Conservation (phyloP, 768 basidiomycete genomes). For the Fomitopsis pulvina region DNA sequence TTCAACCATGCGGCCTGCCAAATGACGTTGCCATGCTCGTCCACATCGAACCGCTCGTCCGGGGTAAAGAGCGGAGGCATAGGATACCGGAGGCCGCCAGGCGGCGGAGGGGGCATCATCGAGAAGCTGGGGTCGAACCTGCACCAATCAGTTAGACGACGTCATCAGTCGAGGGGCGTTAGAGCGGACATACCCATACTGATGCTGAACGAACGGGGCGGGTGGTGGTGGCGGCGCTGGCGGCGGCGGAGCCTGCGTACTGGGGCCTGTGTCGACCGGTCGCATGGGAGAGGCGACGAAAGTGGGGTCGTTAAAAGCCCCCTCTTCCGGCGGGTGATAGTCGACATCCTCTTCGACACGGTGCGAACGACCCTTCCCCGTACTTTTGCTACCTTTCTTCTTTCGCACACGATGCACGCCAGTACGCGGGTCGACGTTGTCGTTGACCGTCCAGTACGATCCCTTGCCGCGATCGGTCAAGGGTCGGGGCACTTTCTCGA, state of each 20-base stretch:
- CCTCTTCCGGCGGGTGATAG: constrained; percentile 41
- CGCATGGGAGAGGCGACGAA: constrained; percentile 50
- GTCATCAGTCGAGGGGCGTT: background rate
- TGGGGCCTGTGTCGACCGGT: constrained; percentile 55
- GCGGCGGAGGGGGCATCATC: constrained; percentile 48
- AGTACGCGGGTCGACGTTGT: constrained; percentile 83
- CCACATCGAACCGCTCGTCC: constrained; percentile 63
- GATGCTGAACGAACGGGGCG: constrained; percentile 19
- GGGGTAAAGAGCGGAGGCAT: constrained; percentile 52
- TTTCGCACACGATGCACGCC: constrained; percentile 86
- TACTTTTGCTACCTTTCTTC: constrained; percentile 65
- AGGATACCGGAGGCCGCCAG: constrained; percentile 51
- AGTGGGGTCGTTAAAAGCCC: constrained; percentile 47
- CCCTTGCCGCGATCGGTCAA: constrained; percentile 88
- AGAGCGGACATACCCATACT: constrained; percentile 2
- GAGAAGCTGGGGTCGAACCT: constrained; percentile 74
- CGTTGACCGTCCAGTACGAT: constrained; percentile 90
- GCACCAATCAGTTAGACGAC: constrained; percentile 9
- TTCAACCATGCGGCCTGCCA: constrained; percentile 80
- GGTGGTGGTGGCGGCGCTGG: constrained; percentile 53
- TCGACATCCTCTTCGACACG: constrained; percentile 43
- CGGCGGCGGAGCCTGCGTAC: constrained; percentile 49
- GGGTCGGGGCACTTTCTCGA: constrained; percentile 88
- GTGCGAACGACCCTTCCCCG: constrained; percentile 36
- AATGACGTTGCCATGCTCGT: constrained; percentile 73